These are phyloP conservation scores for Mycena leptocephala DNA, from an alignment of 768 basidiomycete species.

Conservation along the genomic window DNA sequence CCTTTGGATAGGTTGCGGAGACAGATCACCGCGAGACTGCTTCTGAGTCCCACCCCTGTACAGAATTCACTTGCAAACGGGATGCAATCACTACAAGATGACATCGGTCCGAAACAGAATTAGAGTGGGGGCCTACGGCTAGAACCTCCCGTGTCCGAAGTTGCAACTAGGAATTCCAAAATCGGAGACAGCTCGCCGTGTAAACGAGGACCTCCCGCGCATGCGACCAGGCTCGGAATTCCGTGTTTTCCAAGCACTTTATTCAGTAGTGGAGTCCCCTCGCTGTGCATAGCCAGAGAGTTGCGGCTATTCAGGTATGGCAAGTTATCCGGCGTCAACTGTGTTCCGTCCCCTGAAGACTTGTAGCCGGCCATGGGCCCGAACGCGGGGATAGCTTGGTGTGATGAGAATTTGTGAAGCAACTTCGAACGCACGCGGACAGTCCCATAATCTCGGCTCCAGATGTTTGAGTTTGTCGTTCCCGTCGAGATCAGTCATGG, in stretches of 20 bases:
- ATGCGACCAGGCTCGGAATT: conserved; percentile 4
- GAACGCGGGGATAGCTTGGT: conserved; percentile 13
- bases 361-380: conserved; percentile 15
- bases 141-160: conserved; percentile 11
- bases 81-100: not conserved
- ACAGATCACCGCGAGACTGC: conserved; percentile 20
- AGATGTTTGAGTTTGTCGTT: conserved; percentile 10
- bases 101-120: not conserved
- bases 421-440: conserved; percentile 8
- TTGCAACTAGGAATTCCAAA: conserved; percentile 1
- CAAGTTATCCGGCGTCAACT: conserved; percentile 1
- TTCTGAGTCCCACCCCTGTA: conserved; percentile 19
- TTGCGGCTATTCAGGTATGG: conserved; percentile 13
- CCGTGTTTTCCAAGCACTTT: conserved; percentile 8
- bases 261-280: conserved; percentile 13
- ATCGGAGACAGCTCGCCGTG: conserved; percentile 8
- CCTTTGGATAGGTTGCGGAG: conserved; percentile 3
- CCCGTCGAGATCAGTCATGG: conserved; percentile 14
- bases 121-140: not conserved
- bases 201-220: conserved; percentile 9
- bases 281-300: conserved; percentile 14
- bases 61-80: conserved; percentile 16
- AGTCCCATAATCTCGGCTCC: conserved; percentile 8
- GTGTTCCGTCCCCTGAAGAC: conserved; percentile 9
- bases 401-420: conserved; percentile 6